phyloP scores from a whole-genome alignment of 2,329 filamentous ascomycete species.

The Cucurbitaria berberidis region DNA sequence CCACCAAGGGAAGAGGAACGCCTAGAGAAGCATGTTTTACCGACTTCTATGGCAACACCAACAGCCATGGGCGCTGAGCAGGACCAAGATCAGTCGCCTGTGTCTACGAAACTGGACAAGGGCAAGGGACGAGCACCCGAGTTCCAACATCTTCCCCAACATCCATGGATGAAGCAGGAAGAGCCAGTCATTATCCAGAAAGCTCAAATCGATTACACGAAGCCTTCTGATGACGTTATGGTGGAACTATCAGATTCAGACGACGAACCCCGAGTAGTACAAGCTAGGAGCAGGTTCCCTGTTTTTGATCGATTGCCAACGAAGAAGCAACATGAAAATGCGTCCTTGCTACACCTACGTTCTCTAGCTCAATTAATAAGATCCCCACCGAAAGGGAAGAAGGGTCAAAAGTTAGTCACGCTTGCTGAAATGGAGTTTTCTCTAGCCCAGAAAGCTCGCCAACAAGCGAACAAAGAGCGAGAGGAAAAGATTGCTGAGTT shows the following conservation, averaged over 20 bases:
- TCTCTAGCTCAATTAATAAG: conserved; percentile 75
- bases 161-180: conserved; percentile 26
- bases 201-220: conserved; percentile 12
- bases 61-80: conserved; percentile 4
- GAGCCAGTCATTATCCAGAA: conserved; percentile 20
- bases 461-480: conserved; percentile 80
- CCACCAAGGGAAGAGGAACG: conserved; percentile 41
- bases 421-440: conserved; percentile 70
- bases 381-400: conserved; percentile 58
- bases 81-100: conserved; percentile 6
- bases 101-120: conserved; percentile 56
- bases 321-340: conserved; percentile 67
- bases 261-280: conserved; percentile 70
- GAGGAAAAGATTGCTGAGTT: conserved; percentile 78
- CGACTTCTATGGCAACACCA: conserved; percentile 1
- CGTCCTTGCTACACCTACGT: conserved; percentile 71
- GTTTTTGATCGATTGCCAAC: conserved; percentile 74
- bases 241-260: conserved; percentile 58
- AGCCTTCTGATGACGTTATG: conserved; percentile 15
- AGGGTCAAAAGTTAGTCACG: conserved; percentile 65
- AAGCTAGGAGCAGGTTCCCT: conserved; percentile 44
- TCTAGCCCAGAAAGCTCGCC: conserved; percentile 73
- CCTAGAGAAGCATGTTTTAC: conserved; percentile 6
- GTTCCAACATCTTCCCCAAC: conserved; percentile 41
- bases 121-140: conserved; percentile 65